Percentiles rank a stretch among this genome's conserved stretches.
phyloP scores from a whole-genome alignment of 805 yeast species.

The Ogataea henricii region DNA sequence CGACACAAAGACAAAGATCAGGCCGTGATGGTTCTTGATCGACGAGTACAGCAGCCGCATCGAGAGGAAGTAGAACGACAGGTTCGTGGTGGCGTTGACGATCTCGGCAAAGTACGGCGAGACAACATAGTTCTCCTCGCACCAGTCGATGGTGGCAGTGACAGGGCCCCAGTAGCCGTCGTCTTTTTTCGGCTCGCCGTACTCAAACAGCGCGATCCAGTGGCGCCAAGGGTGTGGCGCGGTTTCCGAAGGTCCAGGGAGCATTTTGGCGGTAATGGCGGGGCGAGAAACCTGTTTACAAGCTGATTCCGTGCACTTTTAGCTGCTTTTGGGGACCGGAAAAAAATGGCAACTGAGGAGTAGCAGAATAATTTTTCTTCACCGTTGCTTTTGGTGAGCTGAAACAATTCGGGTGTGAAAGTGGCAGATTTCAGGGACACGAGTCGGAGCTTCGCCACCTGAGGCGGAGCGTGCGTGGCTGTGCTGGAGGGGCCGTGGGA shows the following conservation, averaged over 20 bases:
- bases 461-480: not conserved
- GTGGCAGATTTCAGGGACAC: not conserved
- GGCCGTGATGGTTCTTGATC: slow-evolving; percentile 59
- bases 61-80: slow-evolving; percentile 45
- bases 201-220: slow-evolving; percentile 16
- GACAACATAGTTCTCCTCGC: slow-evolving; percentile 94
- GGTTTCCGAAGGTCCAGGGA: not conserved
- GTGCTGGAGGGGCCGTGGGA: not conserved
- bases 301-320: not conserved
- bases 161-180: slow-evolving; percentile 74
- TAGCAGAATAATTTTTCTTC: not conserved
- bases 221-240: not conserved
- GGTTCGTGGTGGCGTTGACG: slow-evolving; percentile 81
- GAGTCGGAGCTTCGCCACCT: not conserved
- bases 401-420: not conserved
- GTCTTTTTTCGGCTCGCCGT: slow-evolving; percentile 19
- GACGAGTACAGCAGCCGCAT: slow-evolving; percentile 49
- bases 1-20: slow-evolving; percentile 66
- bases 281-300: not conserved
- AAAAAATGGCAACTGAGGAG: not conserved
- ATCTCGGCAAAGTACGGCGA: slow-evolving; percentile 84
- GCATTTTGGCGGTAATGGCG: not conserved
- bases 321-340: not conserved
- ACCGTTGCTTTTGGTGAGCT: not conserved
- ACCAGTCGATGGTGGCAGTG: slow-evolving; percentile 96